Evolutionary conservation across 2,329 filamentous ascomycete species (phyloP), one percentile per base, ranked within the genome.

Genomic region (Amesomyces nigricolor): DNA sequence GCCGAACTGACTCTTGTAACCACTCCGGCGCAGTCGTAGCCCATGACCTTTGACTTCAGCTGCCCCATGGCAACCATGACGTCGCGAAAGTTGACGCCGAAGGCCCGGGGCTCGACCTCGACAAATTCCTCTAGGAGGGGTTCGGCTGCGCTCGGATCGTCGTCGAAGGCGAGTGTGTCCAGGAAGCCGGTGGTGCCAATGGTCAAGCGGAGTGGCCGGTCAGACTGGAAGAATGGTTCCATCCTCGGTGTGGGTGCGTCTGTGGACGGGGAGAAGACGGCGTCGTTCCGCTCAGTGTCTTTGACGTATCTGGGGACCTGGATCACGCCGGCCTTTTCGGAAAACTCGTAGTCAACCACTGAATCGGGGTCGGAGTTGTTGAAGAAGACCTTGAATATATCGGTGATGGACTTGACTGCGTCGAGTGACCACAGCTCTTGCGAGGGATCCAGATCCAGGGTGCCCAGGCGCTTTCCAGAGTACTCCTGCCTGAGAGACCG

Each of bases 1-100:
- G 16, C 51, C 2, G 58, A 10, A 1, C 63, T 61, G 2, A 62
- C 61, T 0, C 58, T 43, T 0, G 49, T 62, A 30, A 68, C 50
- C 1, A 67, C 46, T 1, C 66, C 66, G 2, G 65, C 59, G n/a
- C 60, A 62, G 47, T 68, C 66, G 45, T 65, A 60, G 4, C 64
- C 65, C 57, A 67, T 63, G 37, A 59, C 54, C 30, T 56, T 53
- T 9, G 56, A 61, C 46, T 61, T 58, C 26, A 66, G 56, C 19
- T 66, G 64, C 19, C 61, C 62, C 56, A 63, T 62, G 5, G 70
- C 67, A 2, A 68, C 64, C 44, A 74, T 62, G 13, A 73, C 66
- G 57, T 75, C 73, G 4, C 63, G 60, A 53, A 72, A 73, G 58
- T 72, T 73, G 17, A 74, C 48, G 22, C 71, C 72, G n/a, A 63